A percentile compares a stretch with the other conserved stretches of the same genome.
These are phyloP conservation scores for Dissophora ornata DNA, from an alignment of 192 early-diverging fungal genomes.

Conservation along the genomic window DNA sequence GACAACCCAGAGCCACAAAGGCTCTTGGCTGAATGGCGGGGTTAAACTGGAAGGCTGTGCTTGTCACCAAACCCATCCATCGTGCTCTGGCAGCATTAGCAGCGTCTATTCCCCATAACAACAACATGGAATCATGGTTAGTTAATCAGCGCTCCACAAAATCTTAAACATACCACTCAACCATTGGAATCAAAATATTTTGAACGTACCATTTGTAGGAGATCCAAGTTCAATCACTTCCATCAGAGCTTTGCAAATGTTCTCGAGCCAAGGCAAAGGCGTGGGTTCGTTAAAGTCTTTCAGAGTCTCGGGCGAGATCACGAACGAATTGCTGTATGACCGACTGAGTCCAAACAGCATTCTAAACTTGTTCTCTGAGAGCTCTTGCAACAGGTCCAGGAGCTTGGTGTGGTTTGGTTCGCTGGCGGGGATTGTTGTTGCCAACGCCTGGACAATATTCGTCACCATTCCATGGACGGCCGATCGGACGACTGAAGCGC, in stretches of 20 bases:
- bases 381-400: slow-evolving; percentile 72
- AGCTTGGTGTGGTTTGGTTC: slow-evolving; percentile 68
- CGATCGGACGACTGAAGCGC: slow-evolving; percentile 83
- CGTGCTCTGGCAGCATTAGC: slow-evolving; percentile 87
- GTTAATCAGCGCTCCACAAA: neutral
- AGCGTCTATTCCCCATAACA: slow-evolving; percentile 74
- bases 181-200: neutral
- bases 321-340: slow-evolving; percentile 75
- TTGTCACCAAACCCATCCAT: slow-evolving; percentile 93
- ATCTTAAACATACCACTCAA: neutral
- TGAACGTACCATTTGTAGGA: slow-evolving; percentile 65
- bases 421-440: slow-evolving; percentile 68
- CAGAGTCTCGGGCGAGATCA: slow-evolving; percentile 66
- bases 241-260: slow-evolving; percentile 70
- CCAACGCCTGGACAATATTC: slow-evolving; percentile 89
- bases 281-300: slow-evolving; percentile 64
- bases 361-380: slow-evolving; percentile 84
- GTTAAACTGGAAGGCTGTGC: slow-evolving; percentile 94
- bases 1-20: slow-evolving; percentile 89
- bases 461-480: slow-evolving; percentile 96
- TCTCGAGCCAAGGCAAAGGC: slow-evolving; percentile 60
- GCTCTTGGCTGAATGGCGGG: slow-evolving; percentile 94
- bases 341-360: slow-evolving; percentile 82
- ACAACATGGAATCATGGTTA: too few species aligned
- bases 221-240: slow-evolving; percentile 76